A percentile compares a stretch with the other conserved stretches of the same genome.
These are phyloP conservation scores for Colletotrichum sp. DNA, from an alignment of 2,329 filamentous ascomycete genomes.

Conservation along the genomic window DNA sequence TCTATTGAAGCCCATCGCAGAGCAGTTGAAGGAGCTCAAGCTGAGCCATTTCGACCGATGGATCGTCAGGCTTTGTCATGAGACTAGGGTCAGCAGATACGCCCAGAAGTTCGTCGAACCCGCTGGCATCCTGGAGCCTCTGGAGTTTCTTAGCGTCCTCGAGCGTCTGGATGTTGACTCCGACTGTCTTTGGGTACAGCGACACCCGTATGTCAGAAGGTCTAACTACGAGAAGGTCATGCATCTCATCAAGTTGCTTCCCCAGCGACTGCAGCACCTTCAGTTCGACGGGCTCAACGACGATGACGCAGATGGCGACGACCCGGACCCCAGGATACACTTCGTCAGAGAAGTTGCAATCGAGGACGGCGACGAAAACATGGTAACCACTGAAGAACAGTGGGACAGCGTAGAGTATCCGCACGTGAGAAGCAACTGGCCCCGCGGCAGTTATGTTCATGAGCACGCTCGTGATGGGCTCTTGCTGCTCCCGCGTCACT, in stretches of 20 bases:
- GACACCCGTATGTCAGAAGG: neutral
- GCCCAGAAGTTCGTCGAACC: neutral
- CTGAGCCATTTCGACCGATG: neutral
- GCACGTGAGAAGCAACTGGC: neutral
- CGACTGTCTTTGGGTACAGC: neutral
- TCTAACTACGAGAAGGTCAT: neutral
- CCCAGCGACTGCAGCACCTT: neutral
- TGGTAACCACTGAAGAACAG: no score
- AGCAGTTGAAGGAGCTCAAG: neutral
- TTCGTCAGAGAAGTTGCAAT: neutral
- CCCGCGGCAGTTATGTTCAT: neutral
- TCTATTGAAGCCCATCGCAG: neutral
- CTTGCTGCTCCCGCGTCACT: neutral
- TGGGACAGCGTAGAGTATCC: neutral
- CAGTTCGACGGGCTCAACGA: neutral
- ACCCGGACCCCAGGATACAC: neutral
- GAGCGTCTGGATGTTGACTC: neutral
- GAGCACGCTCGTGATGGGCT: neutral
- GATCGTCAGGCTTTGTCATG: neutral
- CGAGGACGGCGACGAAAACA: no score
- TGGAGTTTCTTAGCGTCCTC: neutral
- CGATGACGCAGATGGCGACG: neutral
- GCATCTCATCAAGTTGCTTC: neutral
- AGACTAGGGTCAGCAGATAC: neutral
- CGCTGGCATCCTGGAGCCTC: neutral